Evolutionary conservation across 805 yeast genomes (phyloP), one percentile per base, ranked within the genome.

Genomic region (Candida jianshihensis): DNA sequence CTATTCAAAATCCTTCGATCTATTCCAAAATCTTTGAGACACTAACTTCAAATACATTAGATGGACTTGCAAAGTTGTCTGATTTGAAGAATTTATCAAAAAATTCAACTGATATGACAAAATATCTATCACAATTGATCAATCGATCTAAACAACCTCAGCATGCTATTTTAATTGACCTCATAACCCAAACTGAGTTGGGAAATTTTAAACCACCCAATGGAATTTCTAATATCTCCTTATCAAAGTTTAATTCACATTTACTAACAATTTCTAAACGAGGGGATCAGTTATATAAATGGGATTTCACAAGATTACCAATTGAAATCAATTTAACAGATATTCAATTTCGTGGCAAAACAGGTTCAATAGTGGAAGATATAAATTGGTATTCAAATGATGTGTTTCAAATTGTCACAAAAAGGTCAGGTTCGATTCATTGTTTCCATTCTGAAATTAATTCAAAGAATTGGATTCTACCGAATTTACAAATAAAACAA

Each of bases 231-330:
- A 57, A 66, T 18, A 51, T 81, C 2, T 74, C 81, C 2, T 49
- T 81, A 6, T 78, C 82, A 0, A 82, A 84, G 1, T 73, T 67
- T 51, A 85, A 80, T 48, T 49, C 73, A 27, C 70, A 71, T 21
- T 52, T 81, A 34, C 69, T 78, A 1, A 71, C 80, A 8, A 68
- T 70, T 4, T 69, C 73, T 10, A 47, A 53, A 17, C 63, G 83
- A 35, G 88, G 89, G 3, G 86, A 81, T 51, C 70, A 64, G 34
- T 59, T 81, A 5, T 77, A 66, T 47, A 60, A 77, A 43, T 81
- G 86, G 82, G 88, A 81, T 48, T 63, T 71, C 37, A 63, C 78
- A 31, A 64, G 66, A 37, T 59, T 68, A 26, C 73, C 78, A 2
- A 49, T 47, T 2, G 75, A 74, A 41, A 64, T 80, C 3, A 60